A percentile compares a stretch with the other conserved stretches of the same genome.
Evolutionary conservation across 495 filamentous ascomycete species (phyloP).

Genomic region (Penicillium simplicissimum): DNA sequence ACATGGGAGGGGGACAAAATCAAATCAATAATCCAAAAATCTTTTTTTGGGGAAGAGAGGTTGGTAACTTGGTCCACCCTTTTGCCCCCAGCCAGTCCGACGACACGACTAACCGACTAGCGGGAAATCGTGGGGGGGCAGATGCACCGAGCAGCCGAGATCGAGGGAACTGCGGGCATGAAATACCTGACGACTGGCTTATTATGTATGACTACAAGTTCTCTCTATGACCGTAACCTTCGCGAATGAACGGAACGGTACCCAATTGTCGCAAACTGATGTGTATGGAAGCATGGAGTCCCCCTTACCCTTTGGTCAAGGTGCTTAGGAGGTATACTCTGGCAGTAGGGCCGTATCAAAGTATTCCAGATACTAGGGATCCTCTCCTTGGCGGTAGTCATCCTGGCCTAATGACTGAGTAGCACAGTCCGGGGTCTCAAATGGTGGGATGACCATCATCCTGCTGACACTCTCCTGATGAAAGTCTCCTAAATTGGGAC

Average conservation of each 20-base stretch:
- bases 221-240: no score
- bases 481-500: neutral
- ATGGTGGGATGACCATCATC: neutral
- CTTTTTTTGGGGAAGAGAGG: neutral
- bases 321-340: neutral
- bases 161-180: constrained; percentile 19
- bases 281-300: neutral
- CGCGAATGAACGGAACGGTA: no score
- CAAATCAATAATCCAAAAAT: neutral
- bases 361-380: no score
- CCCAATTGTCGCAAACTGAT: neutral
- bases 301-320: neutral
- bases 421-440: constrained; percentile 1
- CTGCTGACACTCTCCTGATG: neutral
- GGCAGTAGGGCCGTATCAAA: neutral
- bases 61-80: constrained; percentile 9
- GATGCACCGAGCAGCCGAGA: constrained; percentile 27
- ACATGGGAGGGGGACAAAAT: no score
- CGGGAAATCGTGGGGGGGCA: constrained; percentile 38
- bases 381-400: neutral
- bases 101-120: constrained; percentile 19
- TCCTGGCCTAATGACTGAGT: constrained; percentile 2
- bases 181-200: neutral
- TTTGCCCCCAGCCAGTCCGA: constrained; percentile 8
- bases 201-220: no score